Conservation (phyloP, 805 yeast genomes). For the Teunomyces tritomae region DNA sequence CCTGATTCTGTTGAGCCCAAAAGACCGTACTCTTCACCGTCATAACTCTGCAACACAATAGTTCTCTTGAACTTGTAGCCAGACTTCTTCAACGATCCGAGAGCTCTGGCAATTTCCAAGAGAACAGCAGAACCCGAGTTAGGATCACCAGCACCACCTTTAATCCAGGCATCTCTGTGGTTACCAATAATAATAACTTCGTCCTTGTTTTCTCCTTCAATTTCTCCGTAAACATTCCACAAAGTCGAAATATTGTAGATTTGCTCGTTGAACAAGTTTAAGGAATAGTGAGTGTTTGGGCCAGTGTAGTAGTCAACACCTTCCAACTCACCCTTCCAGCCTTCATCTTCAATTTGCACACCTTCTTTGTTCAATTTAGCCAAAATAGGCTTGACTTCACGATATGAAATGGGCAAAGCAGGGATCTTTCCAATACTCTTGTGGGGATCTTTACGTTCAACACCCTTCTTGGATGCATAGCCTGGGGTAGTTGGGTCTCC, state of each 20-base stretch:
- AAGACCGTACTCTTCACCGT: slow-evolving; percentile 50
- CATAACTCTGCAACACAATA: slow-evolving; percentile 38
- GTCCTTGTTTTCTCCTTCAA: slow-evolving; percentile 37
- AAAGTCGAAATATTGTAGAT: slow-evolving; percentile 39
- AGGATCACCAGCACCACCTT: slow-evolving; percentile 49
- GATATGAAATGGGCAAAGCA: slow-evolving; percentile 42
- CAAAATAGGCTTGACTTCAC: slow-evolving; percentile 45
- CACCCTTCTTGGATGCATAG: slow-evolving; percentile 52
- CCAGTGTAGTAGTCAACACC: slow-evolving; percentile 41
- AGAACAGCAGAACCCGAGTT: slow-evolving; percentile 44
- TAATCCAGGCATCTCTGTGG: slow-evolving; percentile 48
- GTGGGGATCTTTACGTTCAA: slow-evolving; percentile 34
- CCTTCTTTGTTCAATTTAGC: slow-evolving; percentile 38
- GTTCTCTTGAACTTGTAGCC: slow-evolving; percentile 40
- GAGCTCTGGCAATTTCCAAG: slow-evolving; percentile 42
- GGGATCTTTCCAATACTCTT: slow-evolving; percentile 37
- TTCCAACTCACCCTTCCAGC: slow-evolving; percentile 40
- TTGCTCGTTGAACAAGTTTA: slow-evolving; percentile 43
- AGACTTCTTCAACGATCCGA: slow-evolving; percentile 33
- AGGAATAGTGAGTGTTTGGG: slow-evolving; percentile 32
- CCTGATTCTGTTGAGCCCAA: slow-evolving; percentile 58
- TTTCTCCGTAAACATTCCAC: slow-evolving; percentile 44
- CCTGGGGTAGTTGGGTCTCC: slow-evolving; percentile 84
- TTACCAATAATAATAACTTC: slow-evolving; percentile 44
- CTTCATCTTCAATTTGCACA: slow-evolving; percentile 18